Base-by-base conservation (phyloP, 2,329 filamentous ascomycete genomes). In the Calonectria pteridis region DNA sequence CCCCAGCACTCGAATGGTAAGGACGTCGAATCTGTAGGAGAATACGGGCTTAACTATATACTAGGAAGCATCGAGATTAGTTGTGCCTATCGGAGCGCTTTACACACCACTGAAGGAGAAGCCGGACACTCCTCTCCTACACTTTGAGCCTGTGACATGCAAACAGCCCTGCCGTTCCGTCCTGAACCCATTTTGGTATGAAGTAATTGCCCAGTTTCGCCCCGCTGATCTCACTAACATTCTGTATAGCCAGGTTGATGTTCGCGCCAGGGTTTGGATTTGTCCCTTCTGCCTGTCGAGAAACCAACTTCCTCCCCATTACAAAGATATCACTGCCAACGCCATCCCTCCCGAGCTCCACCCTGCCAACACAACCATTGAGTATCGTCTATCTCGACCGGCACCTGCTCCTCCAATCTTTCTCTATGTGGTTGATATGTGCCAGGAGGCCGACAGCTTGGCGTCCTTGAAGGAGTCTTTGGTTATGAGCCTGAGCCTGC, bases 91-190 rank as follows among this genome's bases (percentile, higher is more conserved):
- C 82, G 97, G 96, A 84, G 96, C 95, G 78, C 91, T 98, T 62
- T 98, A 98, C 86, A 99, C 96, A 3, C 96, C 96, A 6, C 87
- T 98, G 81, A 98, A 98, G 87, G 96, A 98, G 87, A 97, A 97
- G 88, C 92, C 94, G 28, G 94, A 98, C 77, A 94, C 95, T 29
- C 95, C 96, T 69, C 87, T 98, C 76, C 90, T 99, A 67, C 95
- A 97, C 84, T 98, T 98, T 86, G 96, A 98, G 86, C 97, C 97
- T 23, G 95, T 99, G 51, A 96, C 94, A 75, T 99, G 97, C 92
- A 98, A 98, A 87, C 92, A 94, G 84, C 97, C 97, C 75, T 99
- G 97, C 86, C 94, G 96, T 85, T 96, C 96, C 69, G 95, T 98
- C 46, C 89, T 99, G 84, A 99, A 99, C 84, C 97, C 97, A 55